Conservation (phyloP, 2,329 filamentous ascomycete species). For the Tolypocladium guangdongense region DNA sequence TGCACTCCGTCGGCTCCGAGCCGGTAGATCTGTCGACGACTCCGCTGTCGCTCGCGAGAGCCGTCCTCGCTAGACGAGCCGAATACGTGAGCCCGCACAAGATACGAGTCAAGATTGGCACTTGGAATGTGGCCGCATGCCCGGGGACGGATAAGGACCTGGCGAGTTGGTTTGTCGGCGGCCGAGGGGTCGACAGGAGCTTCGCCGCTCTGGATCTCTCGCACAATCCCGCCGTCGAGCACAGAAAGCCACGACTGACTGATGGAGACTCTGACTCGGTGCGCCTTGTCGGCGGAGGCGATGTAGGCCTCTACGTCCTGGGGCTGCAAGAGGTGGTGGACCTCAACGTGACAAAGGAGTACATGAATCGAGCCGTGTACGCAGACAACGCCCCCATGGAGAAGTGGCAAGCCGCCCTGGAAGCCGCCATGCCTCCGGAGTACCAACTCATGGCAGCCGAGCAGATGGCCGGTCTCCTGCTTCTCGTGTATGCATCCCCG, state of each 20-base stretch:
- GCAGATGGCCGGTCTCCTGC: conserved; percentile 74
- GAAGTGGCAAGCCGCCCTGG: conserved; percentile 72
- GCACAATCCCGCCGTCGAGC: conserved; percentile 25
- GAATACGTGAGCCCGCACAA: conserved; percentile 70
- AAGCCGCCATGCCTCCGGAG: conserved; percentile 61
- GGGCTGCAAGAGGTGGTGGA: conserved; percentile 90
- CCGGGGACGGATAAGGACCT: conserved; percentile 82
- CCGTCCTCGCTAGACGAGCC: conserved; percentile 59
- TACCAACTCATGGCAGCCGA: conserved; percentile 71
- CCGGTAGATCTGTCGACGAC: conserved; percentile 31
- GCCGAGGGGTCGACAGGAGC: conserved; percentile 55
- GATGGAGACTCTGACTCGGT: conserved; percentile 20
- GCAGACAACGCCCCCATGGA: conserved; percentile 59
- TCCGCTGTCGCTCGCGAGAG: conserved; percentile 49
- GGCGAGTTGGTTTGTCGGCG: conserved; percentile 76
- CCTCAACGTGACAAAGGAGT: conserved; percentile 67
- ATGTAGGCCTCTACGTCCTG: conserved; percentile 82
- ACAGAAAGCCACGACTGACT: conserved; percentile 21
- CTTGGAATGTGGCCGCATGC: conserved; percentile 87
- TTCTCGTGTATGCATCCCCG: conserved; percentile 78
- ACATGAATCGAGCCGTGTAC: conserved; percentile 55
- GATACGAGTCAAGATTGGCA: conserved; percentile 79
- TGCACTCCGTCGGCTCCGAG: conserved; percentile 26
- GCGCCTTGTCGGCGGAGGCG: conserved; percentile 45
- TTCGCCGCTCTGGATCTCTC: conserved; percentile 44